Conservation (phyloP, 768 basidiomycete genomes). For the Hydnum rufescens region DNA sequence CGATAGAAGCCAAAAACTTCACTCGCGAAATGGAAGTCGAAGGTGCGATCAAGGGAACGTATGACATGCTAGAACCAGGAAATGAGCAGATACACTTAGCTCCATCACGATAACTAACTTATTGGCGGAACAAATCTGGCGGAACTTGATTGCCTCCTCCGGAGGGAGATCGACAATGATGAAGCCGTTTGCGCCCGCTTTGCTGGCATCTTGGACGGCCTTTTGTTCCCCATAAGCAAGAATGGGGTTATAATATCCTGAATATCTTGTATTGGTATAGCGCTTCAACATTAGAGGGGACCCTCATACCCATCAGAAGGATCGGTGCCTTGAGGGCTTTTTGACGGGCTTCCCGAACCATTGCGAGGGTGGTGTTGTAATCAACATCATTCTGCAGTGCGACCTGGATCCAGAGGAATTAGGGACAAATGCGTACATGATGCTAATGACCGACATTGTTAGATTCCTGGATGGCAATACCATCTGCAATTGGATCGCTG, state of each 20-base stretch:
- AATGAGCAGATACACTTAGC: constrained; percentile 1
- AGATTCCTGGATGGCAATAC: constrained; percentile 77
- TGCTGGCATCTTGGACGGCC: constrained; percentile 72
- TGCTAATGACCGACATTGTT: constrained; percentile 52
- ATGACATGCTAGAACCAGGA: constrained; percentile 49
- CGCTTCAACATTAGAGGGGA: background rate
- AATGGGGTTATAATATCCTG: constrained; percentile 95
- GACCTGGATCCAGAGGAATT: constrained; percentile 28
- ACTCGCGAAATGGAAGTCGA: constrained; percentile 78
- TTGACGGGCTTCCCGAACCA: constrained; percentile 57
- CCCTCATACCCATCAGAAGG: constrained; percentile 64
- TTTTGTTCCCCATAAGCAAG: constrained; percentile 90
- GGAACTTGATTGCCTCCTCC: constrained; percentile 82
- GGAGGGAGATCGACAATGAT: constrained; percentile 97
- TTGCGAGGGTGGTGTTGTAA: constrained; percentile 51
- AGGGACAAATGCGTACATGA: background rate
- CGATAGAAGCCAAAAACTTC: constrained; percentile 78
- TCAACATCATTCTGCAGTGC: constrained; percentile 68
- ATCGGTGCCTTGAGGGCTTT: constrained; percentile 72
- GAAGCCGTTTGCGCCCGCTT: constrained; percentile 90
- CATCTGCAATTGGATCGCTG: constrained; percentile 93
- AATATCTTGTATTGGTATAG: background rate
- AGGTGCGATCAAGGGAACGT: constrained; percentile 88
- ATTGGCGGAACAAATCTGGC: constrained; percentile 62
- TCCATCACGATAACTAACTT: constrained; percentile 35